Evolutionary conservation across 257 asterid species (phyloP).

Genomic region (Nicotiana otophora): DNA sequence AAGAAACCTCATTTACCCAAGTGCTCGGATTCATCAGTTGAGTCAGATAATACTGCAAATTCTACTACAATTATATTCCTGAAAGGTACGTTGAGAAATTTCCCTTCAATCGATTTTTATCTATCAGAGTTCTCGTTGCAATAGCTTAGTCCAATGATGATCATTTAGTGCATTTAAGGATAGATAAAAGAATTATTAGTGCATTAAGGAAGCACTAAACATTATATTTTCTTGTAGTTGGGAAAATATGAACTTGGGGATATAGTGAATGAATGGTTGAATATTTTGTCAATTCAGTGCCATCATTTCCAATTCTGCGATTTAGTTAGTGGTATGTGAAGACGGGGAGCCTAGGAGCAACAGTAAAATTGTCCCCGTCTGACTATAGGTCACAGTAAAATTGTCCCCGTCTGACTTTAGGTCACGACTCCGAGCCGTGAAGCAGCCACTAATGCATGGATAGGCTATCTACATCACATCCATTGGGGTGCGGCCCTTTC

Average conservation of each 20-base stretch:
- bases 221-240: neutral
- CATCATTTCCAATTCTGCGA: neutral
- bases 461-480: no score
- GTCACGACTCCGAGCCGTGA: no score
- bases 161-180: neutral
- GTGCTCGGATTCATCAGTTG: neutral
- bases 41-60: neutral
- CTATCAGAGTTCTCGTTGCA: neutral
- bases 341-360: no score
- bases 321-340: neutral
- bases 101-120: neutral
- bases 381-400: no score
- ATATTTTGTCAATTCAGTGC: neutral
- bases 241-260: neutral
- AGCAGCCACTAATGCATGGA: no score
- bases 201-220: neutral
- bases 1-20: neutral
- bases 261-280: neutral
- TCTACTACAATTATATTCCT: neutral
- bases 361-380: no score
- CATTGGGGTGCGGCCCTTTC: no score
- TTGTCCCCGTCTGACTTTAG: no score
- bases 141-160: neutral
- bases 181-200: neutral
- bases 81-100: neutral